Evolutionary conservation across 2,329 filamentous ascomycete genomes (phyloP).

Genomic region (Waltergamsia citrina): DNA sequence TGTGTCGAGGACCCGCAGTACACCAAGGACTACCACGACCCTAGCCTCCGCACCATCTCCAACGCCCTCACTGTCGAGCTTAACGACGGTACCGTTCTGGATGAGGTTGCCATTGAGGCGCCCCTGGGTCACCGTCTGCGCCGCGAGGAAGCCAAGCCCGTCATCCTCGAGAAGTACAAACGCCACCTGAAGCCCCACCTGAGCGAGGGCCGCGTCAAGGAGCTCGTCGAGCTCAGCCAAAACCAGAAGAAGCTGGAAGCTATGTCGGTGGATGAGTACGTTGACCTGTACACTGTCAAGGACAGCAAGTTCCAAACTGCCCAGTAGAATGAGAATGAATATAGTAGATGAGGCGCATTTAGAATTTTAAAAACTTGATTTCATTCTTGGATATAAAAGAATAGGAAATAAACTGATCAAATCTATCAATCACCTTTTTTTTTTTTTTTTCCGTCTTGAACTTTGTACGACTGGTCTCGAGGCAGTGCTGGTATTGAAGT

Average conservation of each 20-base stretch:
- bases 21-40: constrained; percentile 93
- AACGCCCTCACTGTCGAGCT: constrained; percentile 93
- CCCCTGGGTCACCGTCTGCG: constrained; percentile 86
- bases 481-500: no score
- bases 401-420: no score
- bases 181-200: constrained; percentile 83
- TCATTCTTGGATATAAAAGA: no score
- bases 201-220: constrained; percentile 63
- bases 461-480: no score
- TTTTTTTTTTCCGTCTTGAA: no score
- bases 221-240: constrained; percentile 72
- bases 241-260: constrained; percentile 67
- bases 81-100: constrained; percentile 85
- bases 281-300: constrained; percentile 67
- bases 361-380: constrained; percentile 1
- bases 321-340: constrained; percentile 2
- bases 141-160: constrained; percentile 93
- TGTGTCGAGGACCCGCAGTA: constrained; percentile 95
- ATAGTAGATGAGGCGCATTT: not conserved
- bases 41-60: constrained; percentile 86
- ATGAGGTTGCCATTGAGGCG: constrained; percentile 88
- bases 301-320: constrained; percentile 53
- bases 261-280: constrained; percentile 84
- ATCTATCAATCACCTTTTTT: no score
- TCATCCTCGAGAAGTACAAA: constrained; percentile 93